Evolutionary conservation across 2,329 filamentous ascomycete genomes (phyloP).

Genomic region (Penicillium expansum): DNA sequence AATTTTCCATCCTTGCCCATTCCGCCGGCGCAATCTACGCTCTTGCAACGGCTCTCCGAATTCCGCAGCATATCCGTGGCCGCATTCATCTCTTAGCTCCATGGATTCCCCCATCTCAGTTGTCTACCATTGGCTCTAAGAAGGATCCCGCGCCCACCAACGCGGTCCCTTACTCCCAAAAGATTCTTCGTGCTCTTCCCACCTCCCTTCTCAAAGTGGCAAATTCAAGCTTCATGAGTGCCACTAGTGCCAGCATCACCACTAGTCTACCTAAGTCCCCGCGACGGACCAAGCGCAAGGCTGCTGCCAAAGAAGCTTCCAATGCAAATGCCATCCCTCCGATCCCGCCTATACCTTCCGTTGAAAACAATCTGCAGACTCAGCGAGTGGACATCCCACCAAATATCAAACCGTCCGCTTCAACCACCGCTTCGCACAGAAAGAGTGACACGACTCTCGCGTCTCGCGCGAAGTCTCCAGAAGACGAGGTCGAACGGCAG

Average conservation of each 20-base stretch:
- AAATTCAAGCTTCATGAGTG: conserved; percentile 92
- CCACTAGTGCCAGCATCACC: conserved; percentile 81
- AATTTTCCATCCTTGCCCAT: conserved; percentile 94
- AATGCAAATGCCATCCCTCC: conserved; percentile 49
- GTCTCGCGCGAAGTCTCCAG: conserved; percentile 20
- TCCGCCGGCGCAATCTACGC: conserved; percentile 98
- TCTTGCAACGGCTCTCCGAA: conserved; percentile 86
- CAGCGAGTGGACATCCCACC: conserved; percentile 19
- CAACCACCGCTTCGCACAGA: conserved; percentile 16
- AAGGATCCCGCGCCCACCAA: conserved; percentile 75
- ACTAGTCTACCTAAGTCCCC: conserved; percentile 69
- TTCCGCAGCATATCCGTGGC: conserved; percentile 93
- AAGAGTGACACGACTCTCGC: conserved; percentile 25
- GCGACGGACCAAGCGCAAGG: conserved; percentile 60
- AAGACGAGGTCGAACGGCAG: conserved; percentile 39
- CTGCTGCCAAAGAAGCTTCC: conserved; percentile 38
- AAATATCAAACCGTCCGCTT: conserved; percentile 15
- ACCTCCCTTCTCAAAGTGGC: conserved; percentile 89
- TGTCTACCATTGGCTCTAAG: conserved; percentile 73
- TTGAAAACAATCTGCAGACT: conserved; percentile 18
- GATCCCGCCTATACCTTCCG: conserved; percentile 43
- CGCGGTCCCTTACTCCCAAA: conserved; percentile 85
- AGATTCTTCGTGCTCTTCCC: conserved; percentile 83
- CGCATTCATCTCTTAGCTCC: conserved; percentile 91
- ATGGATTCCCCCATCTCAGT: conserved; percentile 88